Conservation (phyloP, 495 filamentous ascomycete genomes). For the Niebla homalea region DNA sequence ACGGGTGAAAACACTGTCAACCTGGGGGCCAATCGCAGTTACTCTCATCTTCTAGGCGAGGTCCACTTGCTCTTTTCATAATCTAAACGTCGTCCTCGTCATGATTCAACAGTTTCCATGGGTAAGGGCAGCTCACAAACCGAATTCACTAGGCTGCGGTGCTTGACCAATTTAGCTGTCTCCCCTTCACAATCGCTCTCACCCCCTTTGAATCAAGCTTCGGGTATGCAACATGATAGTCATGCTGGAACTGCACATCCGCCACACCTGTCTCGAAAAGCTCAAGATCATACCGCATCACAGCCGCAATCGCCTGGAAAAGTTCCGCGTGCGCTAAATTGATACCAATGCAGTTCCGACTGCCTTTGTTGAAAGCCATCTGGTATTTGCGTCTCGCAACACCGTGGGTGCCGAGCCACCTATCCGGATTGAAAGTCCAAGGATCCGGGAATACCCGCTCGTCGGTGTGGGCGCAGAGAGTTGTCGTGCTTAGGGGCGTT, state of each 20-base stretch:
- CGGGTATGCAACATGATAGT: constrained; percentile 25
- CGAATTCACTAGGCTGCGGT: no score
- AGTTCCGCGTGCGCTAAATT: constrained; percentile 35
- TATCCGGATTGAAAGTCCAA: constrained; percentile 12
- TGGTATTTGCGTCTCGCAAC: constrained; percentile 16
- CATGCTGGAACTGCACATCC: constrained; percentile 22
- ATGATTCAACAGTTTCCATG: no score
- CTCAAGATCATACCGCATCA: constrained; percentile 25
- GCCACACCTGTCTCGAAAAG: constrained; percentile 19
- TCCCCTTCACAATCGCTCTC: no score
- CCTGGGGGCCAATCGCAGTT: no score
- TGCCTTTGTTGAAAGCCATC: constrained; percentile 22
- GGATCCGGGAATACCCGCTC: constrained; percentile 14
- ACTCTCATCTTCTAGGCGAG: no score
- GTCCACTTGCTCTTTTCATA: no score
- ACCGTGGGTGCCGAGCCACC: constrained; percentile 17
- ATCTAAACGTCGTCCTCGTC: no score
- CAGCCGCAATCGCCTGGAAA: constrained; percentile 27
- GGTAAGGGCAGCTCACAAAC: no score
- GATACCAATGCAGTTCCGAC: constrained; percentile 25
- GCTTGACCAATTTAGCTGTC: no score
- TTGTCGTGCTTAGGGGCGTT: constrained; percentile 25
- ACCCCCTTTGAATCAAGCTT: no score
- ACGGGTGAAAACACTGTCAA: no score
- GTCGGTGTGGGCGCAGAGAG: constrained; percentile 18